Conservation (phyloP, 345 rosid species). For the Citrus sp. region DNA sequence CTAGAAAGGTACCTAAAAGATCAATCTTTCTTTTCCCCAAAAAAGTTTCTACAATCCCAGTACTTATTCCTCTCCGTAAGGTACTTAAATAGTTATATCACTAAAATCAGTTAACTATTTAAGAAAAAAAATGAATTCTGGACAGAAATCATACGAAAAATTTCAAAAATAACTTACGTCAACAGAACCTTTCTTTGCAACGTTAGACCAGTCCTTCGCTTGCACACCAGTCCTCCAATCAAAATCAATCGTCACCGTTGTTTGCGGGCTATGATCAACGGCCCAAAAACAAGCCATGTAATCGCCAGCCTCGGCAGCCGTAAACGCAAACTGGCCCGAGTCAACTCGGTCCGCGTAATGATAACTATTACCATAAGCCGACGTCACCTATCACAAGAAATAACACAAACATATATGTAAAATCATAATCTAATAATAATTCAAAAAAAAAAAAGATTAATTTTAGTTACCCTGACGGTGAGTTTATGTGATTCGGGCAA, state of each 20-base stretch:
- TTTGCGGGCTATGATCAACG: conserved; percentile 48
- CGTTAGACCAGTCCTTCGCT: conserved; percentile 73
- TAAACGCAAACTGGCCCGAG: conserved; percentile 84
- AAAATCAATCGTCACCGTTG: conserved; percentile 63
- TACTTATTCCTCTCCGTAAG: not conserved
- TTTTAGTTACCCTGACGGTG: conserved; percentile 54
- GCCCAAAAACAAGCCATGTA: conserved; percentile 82
- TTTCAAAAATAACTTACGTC: conserved; percentile 48
- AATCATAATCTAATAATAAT: not conserved
- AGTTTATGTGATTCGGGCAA: conserved; percentile 68
- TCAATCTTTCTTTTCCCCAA: not conserved
- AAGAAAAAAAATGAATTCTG: not conserved
- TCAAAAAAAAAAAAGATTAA: too few relatives aligned
- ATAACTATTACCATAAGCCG: conserved; percentile 64
- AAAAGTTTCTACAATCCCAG: not conserved
- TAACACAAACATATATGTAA: not conserved
- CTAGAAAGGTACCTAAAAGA: not conserved
- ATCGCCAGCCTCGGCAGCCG: conserved; percentile 79
- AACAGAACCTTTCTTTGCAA: conserved; percentile 89
- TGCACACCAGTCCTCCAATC: conserved; percentile 88
- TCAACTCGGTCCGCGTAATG: conserved; percentile 65
- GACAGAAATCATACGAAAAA: not conserved
- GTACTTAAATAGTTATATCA: not conserved
- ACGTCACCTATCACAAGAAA: conserved; percentile 58
- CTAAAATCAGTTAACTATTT: not conserved